These are phyloP conservation scores for Tetrapyrgos nigripes DNA, from an alignment of 1,284 basidiomycete genomes.

Conservation along the genomic window DNA sequence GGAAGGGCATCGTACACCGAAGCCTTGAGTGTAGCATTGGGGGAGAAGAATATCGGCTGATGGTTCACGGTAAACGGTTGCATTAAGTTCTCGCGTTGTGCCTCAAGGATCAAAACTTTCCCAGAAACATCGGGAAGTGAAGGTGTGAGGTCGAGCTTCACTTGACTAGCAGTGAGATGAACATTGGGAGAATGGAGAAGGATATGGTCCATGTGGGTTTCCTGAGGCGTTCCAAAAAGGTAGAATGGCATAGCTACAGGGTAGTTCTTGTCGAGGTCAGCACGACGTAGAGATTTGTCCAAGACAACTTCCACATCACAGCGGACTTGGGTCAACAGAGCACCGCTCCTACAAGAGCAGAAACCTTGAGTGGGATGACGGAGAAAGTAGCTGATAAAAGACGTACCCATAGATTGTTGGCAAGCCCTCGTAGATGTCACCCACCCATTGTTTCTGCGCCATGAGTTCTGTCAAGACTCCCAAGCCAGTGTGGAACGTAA, in stretches of 20 bases:
- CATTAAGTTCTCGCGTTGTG: conserved; percentile 6
- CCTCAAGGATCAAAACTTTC: not conserved
- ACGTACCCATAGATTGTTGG: conserved; percentile 4
- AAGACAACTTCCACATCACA: conserved; percentile 41
- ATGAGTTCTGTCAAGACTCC: no score
- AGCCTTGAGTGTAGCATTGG: conserved; percentile 23
- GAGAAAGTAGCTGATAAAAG: no score
- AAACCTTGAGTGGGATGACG: conserved; percentile 17
- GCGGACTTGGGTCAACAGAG: no score
- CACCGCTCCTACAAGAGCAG: no score
- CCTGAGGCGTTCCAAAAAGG: conserved; percentile 40
- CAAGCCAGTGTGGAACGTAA: conserved; percentile 21
- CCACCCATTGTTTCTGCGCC: conserved; percentile 2
- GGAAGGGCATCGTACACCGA: no score
- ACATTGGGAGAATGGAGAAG: conserved; percentile 45
- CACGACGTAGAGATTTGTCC: conserved; percentile 29
- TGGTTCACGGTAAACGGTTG: conserved; percentile 18
- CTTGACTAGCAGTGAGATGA: conserved; percentile 40
- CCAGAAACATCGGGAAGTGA: not conserved
- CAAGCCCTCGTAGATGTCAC: not conserved
- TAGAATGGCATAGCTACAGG: conserved; percentile 47
- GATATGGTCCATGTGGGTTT: conserved; percentile 47
- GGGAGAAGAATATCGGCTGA: conserved; percentile 26
- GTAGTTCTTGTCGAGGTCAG: conserved; percentile 31
- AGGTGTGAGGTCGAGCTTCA: conserved; percentile 16